Conservation (phyloP, 2,329 filamentous ascomycete species). For the Fusarium secorum region DNA sequence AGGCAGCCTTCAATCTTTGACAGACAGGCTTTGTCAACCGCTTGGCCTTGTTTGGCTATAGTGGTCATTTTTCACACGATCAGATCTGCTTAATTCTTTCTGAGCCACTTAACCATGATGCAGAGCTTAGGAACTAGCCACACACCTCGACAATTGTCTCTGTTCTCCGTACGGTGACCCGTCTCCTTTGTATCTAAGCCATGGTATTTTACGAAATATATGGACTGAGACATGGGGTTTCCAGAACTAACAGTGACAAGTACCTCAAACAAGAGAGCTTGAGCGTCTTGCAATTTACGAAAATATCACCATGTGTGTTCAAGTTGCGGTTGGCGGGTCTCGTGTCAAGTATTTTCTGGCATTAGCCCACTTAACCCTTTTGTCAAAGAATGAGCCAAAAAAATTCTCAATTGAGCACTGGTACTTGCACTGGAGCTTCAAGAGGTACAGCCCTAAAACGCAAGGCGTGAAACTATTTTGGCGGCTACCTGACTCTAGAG, state of each 20-base stretch:
- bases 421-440: neutral
- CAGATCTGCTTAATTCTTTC: constrained; percentile 17
- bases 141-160: neutral
- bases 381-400: constrained; percentile 21
- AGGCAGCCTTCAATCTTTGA: constrained; percentile 19
- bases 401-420: constrained; percentile 30
- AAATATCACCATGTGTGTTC: constrained; percentile 26
- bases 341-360: constrained; percentile 38
- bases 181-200: neutral
- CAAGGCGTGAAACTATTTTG: neutral
- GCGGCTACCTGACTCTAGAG: neutral
- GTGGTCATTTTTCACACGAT: constrained; percentile 27
- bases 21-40: constrained; percentile 21
- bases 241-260: neutral
- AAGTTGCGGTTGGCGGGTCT: constrained; percentile 35
- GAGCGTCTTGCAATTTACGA: constrained; percentile 15
- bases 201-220: constrained; percentile 4
- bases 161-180: neutral
- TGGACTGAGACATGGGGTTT: neutral
- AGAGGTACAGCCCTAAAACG: neutral
- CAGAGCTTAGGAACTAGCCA: neutral
- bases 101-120: constrained; percentile 13
- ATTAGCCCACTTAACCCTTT: constrained; percentile 35
- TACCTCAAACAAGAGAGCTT: neutral
- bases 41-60: constrained; percentile 30